These are phyloP conservation scores for Naganishia sp. DNA, from an alignment of 1,284 basidiomycete genomes.

Conservation along the genomic window DNA sequence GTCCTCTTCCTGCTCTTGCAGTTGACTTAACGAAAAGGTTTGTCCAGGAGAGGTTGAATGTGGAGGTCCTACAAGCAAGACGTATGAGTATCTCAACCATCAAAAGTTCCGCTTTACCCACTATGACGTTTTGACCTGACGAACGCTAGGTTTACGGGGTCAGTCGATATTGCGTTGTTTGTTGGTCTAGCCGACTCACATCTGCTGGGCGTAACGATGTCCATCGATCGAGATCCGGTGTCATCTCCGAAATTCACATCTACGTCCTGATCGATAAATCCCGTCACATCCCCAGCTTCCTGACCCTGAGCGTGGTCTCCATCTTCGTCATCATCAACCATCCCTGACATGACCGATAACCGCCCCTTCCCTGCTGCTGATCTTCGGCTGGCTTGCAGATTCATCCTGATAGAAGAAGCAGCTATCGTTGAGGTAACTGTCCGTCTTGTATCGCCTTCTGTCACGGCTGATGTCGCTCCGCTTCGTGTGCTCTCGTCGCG, in stretches of 20 bases:
- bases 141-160: conserved; percentile 4
- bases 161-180: background rate
- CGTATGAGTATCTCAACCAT: background rate
- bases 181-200: background rate
- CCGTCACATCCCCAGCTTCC: conserved; percentile 43
- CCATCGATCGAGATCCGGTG: conserved; percentile 20
- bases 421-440: conserved; percentile 44
- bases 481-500: conserved; percentile 24
- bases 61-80: conserved; percentile 7
- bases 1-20: conserved; percentile 24
- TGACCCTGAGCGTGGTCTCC: conserved; percentile 59
- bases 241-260: conserved; percentile 29
- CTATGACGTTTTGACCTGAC: conserved; percentile 24
- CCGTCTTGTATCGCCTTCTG: conserved; percentile 53
- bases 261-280: conserved; percentile 23
- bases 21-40: conserved; percentile 15
- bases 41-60: conserved; percentile 25
- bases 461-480: conserved; percentile 34
- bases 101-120: background rate
- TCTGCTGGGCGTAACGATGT: conserved; percentile 26
- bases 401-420: conserved; percentile 44
- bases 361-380: conserved; percentile 39
- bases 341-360: background rate
- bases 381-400: conserved; percentile 42
- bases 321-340: conserved; percentile 56